A percentile compares a stretch with the other conserved stretches of the same genome.
Evolutionary conservation across 208 protist species (phyloP).

Genomic region (Acanthamoeba culbertsoni): DNA sequence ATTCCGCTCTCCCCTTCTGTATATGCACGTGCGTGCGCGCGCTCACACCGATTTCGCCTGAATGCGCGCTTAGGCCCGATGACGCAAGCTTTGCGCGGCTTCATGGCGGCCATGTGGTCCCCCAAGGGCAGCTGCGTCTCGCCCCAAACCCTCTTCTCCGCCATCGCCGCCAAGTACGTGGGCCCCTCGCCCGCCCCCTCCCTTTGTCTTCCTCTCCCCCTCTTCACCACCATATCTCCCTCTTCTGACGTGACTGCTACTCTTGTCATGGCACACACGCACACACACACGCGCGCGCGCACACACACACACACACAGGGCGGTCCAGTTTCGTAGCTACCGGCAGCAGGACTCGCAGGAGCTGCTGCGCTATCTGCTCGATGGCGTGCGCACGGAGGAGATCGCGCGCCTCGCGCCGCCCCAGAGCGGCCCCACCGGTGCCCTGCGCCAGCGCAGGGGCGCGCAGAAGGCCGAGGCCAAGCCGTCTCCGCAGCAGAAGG

Average conservation of each 20-base stretch:
- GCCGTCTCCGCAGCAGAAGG: neutral
- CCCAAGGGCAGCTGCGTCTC: neutral
- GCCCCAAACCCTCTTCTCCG: slow-evolving; percentile 36
- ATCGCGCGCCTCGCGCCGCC: neutral
- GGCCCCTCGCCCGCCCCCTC: neutral
- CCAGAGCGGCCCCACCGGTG: neutral
- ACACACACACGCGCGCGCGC: neutral
- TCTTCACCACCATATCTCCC: neutral
- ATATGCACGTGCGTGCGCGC: neutral
- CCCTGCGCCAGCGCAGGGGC: neutral
- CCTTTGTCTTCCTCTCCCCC: neutral
- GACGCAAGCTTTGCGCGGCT: neutral
- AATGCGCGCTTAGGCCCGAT: neutral
- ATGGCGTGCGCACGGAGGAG: slow-evolving; percentile 69
- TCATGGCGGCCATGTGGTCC: slow-evolving; percentile 37
- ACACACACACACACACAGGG: neutral
- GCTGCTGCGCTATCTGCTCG: slow-evolving; percentile 66
- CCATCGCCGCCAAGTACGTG: neutral
- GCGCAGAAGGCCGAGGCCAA: neutral
- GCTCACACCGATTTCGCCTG: neutral
- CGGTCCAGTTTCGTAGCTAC: slow-evolving; percentile 66
- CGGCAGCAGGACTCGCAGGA: slow-evolving; percentile 72
- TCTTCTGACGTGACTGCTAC: no score
- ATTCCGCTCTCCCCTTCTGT: neutral
- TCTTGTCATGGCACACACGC: neutral